A percentile compares a stretch with the other conserved stretches of the same genome.
Evolutionary conservation across 345 rosid species (phyloP).

Genomic region (Capsella bursapastoris): DNA sequence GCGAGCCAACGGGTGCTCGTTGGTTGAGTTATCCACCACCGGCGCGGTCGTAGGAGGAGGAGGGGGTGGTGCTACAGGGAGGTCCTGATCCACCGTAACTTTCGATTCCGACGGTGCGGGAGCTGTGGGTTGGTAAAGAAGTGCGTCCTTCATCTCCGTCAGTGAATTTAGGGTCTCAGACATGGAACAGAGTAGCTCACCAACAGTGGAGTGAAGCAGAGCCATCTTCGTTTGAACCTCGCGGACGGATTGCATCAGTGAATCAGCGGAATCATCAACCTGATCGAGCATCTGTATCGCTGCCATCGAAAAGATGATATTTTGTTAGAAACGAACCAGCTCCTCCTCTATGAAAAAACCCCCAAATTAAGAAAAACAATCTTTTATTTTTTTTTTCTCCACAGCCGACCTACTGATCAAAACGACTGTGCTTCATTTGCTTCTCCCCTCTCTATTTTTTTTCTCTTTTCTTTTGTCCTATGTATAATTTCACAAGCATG

Average conservation of each 20-base stretch:
- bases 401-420: not conserved
- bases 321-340: not conserved
- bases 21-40: not conserved
- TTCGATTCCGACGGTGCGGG: not conserved
- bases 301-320: slow-evolving; percentile 9
- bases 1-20: not conserved
- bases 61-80: not conserved
- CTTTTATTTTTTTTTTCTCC: too few species aligned
- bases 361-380: too few species aligned
- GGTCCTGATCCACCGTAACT: not conserved
- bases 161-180: slow-evolving; percentile 27
- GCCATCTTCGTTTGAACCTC: slow-evolving; percentile 18
- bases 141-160: slow-evolving; percentile 26
- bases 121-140: slow-evolving; percentile 1
- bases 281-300: slow-evolving; percentile 24
- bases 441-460: too few species aligned
- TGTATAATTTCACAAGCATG: too few species aligned
- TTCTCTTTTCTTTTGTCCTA: too few species aligned
- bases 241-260: slow-evolving; percentile 4
- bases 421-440: not conserved
- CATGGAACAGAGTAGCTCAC: slow-evolving; percentile 25
- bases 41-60: not conserved
- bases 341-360: too few species aligned
- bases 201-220: slow-evolving; percentile 35
- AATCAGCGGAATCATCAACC: slow-evolving; percentile 12